Percentiles rank a stretch among this genome's conserved stretches.
Evolutionary conservation across 495 filamentous ascomycete genomes (phyloP).

Genomic region (Xylona heveae): DNA sequence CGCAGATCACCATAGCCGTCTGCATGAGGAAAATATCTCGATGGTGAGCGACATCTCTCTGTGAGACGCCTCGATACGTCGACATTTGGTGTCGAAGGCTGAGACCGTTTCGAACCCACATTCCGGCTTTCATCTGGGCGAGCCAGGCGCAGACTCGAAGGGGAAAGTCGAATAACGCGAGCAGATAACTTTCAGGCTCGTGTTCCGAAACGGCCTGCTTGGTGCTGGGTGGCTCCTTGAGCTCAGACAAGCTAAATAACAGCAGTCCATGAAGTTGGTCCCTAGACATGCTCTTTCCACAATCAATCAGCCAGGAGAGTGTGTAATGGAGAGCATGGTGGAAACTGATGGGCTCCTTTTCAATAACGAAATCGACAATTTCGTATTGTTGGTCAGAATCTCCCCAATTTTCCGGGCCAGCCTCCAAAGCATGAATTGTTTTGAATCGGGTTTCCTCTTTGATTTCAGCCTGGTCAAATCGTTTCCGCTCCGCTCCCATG

Average conservation of each 20-base stretch:
- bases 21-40: constrained; percentile 91
- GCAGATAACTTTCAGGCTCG: constrained; percentile 51
- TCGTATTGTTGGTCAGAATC: constrained; percentile 21
- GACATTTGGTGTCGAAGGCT: constrained; percentile 87
- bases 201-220: constrained; percentile 25
- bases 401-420: constrained; percentile 34
- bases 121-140: constrained; percentile 89
- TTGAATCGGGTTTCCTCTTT: constrained; percentile 71
- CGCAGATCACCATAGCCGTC: constrained; percentile 68
- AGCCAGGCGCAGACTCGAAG: constrained; percentile 89
- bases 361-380: constrained; percentile 73
- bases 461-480: constrained; percentile 76
- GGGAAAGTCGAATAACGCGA: constrained; percentile 82
- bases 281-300: constrained; percentile 52
- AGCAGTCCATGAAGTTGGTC: constrained; percentile 44
- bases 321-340: constrained; percentile 95
- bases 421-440: constrained; percentile 51
- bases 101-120: constrained; percentile 97
- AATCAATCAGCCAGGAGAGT: constrained; percentile 90
- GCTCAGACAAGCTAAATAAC: constrained; percentile 34
- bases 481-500: constrained; percentile 64
- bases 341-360: constrained; percentile 82
- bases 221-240: constrained; percentile 30
- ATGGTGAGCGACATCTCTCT: constrained; percentile 79
- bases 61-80: constrained; percentile 69